Base-by-base conservation (phyloP, 345 rosid species). In the Carallia brachiata region DNA sequence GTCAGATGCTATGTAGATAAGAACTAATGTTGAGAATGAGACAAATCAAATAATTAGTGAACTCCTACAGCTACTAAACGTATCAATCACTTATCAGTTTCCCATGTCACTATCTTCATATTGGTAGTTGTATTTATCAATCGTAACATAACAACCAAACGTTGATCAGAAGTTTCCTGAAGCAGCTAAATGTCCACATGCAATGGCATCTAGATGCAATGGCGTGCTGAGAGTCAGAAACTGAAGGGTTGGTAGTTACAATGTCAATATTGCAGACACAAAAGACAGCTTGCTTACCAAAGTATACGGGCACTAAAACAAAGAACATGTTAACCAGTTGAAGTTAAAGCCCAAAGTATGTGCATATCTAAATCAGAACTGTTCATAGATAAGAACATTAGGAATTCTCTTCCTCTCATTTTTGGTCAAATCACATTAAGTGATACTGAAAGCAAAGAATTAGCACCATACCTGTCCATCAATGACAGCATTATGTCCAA, bases 401-500 rank as follows among this genome's bases (percentile, higher is more conserved):
- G 67, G 69, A 15, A 12, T 44, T 44, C 50, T 44, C 3, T 44
- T 44, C 0, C 1, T 12, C 50, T 44, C 50, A 12, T 44, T 44
- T 12, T 12, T 44, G 4, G 50, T 44, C 28, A 39, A 61, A 34
- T 37, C 16, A 32, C 39, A 36, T 31, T 17, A 12, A 60, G 10
- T 19, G 48, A 48, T 7, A 55, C 17, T 52, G 19, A 56, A 52
- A 56, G 44, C 6, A 31, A n/a, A 0, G 30, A 36, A 23, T 61
- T 3, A 28, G 10, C 19, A 61, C 27, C 65, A 54, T 36, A 86
- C 99, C 89, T 83, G 89, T 79, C 82, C 91, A 73, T 85, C 97
- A 48, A 30, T 30, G 6, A 56, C 31, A 61, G 78, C 73, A 71
- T 79, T 85, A 72, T 90, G 99, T 36, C 98, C 99, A 3, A 95